Evolutionary conservation across 1,139 yeast species (phyloP).

Genomic region (Kodamaea plutei): DNA sequence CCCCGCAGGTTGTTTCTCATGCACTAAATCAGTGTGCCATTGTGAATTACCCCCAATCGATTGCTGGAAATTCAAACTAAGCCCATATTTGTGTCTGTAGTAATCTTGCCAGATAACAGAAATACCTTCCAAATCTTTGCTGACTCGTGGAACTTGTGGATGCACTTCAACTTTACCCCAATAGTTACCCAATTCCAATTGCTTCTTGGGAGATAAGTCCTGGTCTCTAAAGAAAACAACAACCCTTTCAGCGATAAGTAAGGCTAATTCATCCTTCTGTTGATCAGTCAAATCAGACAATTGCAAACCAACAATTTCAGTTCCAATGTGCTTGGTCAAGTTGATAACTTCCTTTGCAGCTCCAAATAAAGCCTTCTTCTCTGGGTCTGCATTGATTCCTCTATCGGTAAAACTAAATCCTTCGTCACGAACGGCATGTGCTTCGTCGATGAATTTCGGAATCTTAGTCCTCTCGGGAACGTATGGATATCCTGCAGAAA

Average conservation of each 20-base stretch:
- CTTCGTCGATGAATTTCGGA: slow-evolving; percentile 17
- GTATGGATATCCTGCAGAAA: slow-evolving; percentile 42
- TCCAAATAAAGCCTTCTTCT: slow-evolving; percentile 18
- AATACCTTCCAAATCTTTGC: slow-evolving; percentile 39
- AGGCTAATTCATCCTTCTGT: slow-evolving; percentile 40
- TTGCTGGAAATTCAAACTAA: slow-evolving; percentile 22
- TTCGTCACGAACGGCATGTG: slow-evolving; percentile 13
- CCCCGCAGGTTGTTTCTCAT: slow-evolving; percentile 47
- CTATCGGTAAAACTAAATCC: slow-evolving; percentile 16
- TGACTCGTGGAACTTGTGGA: slow-evolving; percentile 38
- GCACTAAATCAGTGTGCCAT: slow-evolving; percentile 43
- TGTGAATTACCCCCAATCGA: slow-evolving; percentile 36
- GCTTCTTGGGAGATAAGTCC: slow-evolving; percentile 43
- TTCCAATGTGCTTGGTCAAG: slow-evolving; percentile 20
- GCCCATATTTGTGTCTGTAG: slow-evolving; percentile 5
- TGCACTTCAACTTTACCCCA: slow-evolving; percentile 47
- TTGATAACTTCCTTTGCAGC: slow-evolving; percentile 18
- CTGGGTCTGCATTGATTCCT: slow-evolving; percentile 18
- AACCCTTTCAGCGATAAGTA: slow-evolving; percentile 48
- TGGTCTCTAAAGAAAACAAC: slow-evolving; percentile 48
- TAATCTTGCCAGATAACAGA: slow-evolving; percentile 52
- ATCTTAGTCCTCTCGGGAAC: slow-evolving; percentile 22
- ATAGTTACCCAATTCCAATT: slow-evolving; percentile 41
- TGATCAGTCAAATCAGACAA: slow-evolving; percentile 19
- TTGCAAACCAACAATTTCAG: slow-evolving; percentile 20